These are phyloP conservation scores for Agaricus sinodeliciosus DNA, from an alignment of 768 basidiomycete genomes.

Conservation along the genomic window DNA sequence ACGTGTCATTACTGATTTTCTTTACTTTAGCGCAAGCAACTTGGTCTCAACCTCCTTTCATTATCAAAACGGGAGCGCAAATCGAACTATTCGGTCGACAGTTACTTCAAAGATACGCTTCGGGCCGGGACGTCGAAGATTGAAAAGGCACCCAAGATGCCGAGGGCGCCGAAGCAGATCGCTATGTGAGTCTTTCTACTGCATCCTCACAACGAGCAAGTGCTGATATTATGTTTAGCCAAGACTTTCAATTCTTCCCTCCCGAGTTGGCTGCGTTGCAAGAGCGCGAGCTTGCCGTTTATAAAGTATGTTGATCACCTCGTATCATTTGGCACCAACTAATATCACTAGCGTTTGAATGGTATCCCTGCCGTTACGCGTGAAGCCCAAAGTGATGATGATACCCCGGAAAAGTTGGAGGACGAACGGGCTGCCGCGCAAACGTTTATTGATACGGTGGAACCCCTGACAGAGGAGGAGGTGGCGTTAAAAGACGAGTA, in stretches of 20 bases:
- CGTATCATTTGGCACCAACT: neutral
- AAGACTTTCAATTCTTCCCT: constrained; percentile 98
- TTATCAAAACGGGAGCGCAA: constrained; percentile 93
- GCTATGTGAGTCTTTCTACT: constrained; percentile 49
- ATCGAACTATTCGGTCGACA: constrained; percentile 90
- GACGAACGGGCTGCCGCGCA: constrained; percentile 75
- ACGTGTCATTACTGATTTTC: constrained; percentile 2
- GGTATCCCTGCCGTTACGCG: constrained; percentile 58
- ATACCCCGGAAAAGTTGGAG: constrained; percentile 81
- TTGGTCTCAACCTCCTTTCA: constrained; percentile 75
- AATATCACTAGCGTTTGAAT: constrained; percentile 45
- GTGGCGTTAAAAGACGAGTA: constrained; percentile 73
- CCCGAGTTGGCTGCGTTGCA: constrained; percentile 73
- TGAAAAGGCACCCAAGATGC: constrained; percentile 77
- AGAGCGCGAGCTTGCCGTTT: constrained; percentile 78
- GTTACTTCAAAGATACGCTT: constrained; percentile 91
- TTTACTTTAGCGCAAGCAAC: constrained; percentile 47
- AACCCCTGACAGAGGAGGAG: constrained; percentile 88
- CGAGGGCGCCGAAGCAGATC: constrained; percentile 85
- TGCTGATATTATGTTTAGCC: constrained; percentile 34
- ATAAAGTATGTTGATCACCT: constrained; percentile 43
- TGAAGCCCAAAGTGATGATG: constrained; percentile 63
- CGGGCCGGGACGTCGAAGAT: constrained; percentile 71
- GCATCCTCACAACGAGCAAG: constrained; percentile 6
- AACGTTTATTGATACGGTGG: constrained; percentile 88